Evolutionary conservation across 805 yeast genomes (phyloP), one percentile per base, ranked within the genome.

Genomic region (Pichia sporocuriosa): DNA sequence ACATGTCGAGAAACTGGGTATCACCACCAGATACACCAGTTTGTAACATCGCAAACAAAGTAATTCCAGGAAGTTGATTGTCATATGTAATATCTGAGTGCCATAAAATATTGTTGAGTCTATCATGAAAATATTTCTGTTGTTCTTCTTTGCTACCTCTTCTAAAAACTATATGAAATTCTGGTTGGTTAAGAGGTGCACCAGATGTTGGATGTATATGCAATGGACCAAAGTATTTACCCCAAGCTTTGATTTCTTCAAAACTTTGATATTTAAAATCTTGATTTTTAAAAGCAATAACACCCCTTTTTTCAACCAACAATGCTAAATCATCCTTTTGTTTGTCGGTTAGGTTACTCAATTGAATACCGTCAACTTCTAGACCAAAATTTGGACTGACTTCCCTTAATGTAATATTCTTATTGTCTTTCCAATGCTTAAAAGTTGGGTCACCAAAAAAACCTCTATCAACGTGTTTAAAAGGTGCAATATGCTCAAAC

Each of bases 171-270:
- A 81, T 65, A 49, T 80, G 86, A 48, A 81, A 69, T 46, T 79
- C 78, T 4, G 84, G 81, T 46, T 64, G 64, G 9, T 65, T 68
- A 46, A 62, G 65, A 28, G 84, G 88, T 12, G 84, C 79, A 17
- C 88, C 88, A 7, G 84, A 75, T 11, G 86, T 78, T 36, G 85
- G 87, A 56, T 83, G 89, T 46, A 80, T 70, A 59, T 83, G 89
- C 46, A 78, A 68, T 27, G 79, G 78, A 27, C 90, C 90, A 56
- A 77, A 83, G 56, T 81, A 74, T 37, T 60, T 62, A 39, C 83
- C 86, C 61, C 67, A 79, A 24, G 79, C 67, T 34, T 59, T 64
- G 32, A 63, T 61, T 50, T 68, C 72, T 24, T 62, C 66, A 4
- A 77, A 75, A 6, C 81, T 77, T 44, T 70, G 61, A 13, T 70